Conservation (phyloP, 2,329 filamentous ascomycete genomes). For the Graphiopsis chlorocephala region DNA sequence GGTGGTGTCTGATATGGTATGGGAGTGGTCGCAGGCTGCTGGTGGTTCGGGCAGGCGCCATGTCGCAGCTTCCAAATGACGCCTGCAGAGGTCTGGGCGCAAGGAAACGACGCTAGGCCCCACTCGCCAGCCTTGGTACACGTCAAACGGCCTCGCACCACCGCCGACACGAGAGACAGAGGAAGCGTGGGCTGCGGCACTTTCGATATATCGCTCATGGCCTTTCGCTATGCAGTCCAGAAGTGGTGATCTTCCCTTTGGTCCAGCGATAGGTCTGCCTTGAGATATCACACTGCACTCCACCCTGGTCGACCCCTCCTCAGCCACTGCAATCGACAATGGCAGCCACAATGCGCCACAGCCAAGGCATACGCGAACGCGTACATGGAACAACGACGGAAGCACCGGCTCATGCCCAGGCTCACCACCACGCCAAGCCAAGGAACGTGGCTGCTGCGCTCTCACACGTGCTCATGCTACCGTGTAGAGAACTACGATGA, state of each 20-base stretch:
- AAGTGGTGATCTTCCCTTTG: neutral
- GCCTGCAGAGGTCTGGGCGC: neutral
- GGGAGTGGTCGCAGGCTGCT: neutral
- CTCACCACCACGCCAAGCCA: neutral
- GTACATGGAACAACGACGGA: neutral
- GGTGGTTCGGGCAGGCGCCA: neutral
- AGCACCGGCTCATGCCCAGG: neutral
- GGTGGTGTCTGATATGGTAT: neutral
- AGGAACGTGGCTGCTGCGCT: neutral
- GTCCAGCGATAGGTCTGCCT: neutral
- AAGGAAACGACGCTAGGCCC: neutral
- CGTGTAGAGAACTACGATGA: neutral
- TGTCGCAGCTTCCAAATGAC: neutral
- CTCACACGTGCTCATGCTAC: neutral
- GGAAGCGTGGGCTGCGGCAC: neutral
- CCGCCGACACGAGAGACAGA: neutral
- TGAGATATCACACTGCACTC: neutral
- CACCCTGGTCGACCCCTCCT: neutral
- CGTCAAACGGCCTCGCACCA: neutral
- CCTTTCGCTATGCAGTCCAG: neutral
- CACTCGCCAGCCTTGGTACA: neutral
- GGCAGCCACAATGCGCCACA: neutral
- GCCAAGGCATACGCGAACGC: neutral
- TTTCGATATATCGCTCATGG: conserved; percentile 1
- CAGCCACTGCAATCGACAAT: neutral